These are phyloP conservation scores for Melampsora larici-populina DNA, from an alignment of 1,284 basidiomycete genomes.

Conservation along the genomic window DNA sequence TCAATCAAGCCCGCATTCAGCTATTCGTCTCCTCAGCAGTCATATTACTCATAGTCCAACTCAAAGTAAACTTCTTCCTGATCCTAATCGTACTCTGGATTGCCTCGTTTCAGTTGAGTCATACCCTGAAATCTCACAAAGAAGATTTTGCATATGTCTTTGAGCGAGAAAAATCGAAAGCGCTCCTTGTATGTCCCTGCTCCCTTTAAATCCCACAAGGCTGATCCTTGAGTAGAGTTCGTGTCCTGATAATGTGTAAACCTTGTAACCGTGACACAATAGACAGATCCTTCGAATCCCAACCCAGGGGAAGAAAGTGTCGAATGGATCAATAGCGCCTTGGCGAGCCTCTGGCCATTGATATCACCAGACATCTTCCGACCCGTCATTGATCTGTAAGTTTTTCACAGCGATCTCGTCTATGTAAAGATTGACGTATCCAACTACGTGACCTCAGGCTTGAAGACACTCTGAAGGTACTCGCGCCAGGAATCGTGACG, in stretches of 20 bases:
- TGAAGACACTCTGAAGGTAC: background rate
- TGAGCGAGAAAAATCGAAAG: background rate
- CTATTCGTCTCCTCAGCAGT: background rate
- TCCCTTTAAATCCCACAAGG: too few species aligned
- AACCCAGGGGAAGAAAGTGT: background rate
- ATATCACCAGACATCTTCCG: background rate
- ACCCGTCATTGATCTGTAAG: background rate
- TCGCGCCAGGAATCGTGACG: background rate
- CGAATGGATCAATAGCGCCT: background rate
- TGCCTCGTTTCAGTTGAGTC: background rate
- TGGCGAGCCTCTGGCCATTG: background rate
- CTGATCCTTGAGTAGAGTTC: too few species aligned
- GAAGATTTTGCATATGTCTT: background rate
- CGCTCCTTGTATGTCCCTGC: background rate
- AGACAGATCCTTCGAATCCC: background rate
- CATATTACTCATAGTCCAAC: background rate
- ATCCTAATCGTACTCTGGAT: background rate
- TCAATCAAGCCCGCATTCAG: background rate
- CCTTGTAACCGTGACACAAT: background rate
- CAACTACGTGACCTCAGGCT: background rate
- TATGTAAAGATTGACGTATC: background rate
- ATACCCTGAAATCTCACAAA: background rate
- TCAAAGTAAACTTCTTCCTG: background rate
- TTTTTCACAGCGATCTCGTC: background rate
- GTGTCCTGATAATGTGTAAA: too few species aligned